Base-by-base conservation (phyloP, 257 asterid genomes). In the Dorcoceras hygrometricum region DNA sequence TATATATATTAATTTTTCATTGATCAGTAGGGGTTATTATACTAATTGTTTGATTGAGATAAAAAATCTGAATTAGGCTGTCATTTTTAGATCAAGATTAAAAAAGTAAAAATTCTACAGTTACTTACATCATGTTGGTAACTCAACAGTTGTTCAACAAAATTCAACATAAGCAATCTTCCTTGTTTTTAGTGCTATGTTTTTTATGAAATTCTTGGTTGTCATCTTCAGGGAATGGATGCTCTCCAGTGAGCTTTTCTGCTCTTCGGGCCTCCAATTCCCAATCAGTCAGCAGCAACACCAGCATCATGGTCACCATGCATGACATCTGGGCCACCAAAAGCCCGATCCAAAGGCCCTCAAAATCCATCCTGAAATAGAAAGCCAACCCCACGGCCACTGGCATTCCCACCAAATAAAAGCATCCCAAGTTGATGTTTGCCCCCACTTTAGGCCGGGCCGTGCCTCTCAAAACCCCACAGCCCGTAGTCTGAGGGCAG, bases 401-500 rank as follows among this genome's bases (percentile, higher is more conserved):
- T 4, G 77, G 80, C 77, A 76, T 76, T 29, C 77, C 80, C 3
- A 76, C 77, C 4, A 75, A 22, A 70, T 70, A 75, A 56, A 75
- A 75, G 27, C 79, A 70, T 14, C 70, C 79, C 34, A 75, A 66
- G 62, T 75, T 75, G 6, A 75, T 75, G 59, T 75, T 75, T 0
- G 76, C 79, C 31, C 76, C 76, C 20, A 75, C 72, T 70, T 75
- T 75, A 6, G 79, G 76, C 62, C 79, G 66, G 1, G 73, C 76
- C 6, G 69, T 75, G 22, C 76, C 79, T 39, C 79, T 70, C 22
- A 75, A 62, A 14, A 75, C 79, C 27, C 79, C 76, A 23, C 76
- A 75, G 1, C 72, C 69, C 22, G 76, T 65, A 19, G 76, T 75
- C 55, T 75, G 74, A 0, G 77, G 80, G 19, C 77, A 76, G 58